Evolutionary conservation across 257 asterid genomes (phyloP), one percentile per base, ranked within the genome.

Genomic region (Solanum sejunctum): DNA sequence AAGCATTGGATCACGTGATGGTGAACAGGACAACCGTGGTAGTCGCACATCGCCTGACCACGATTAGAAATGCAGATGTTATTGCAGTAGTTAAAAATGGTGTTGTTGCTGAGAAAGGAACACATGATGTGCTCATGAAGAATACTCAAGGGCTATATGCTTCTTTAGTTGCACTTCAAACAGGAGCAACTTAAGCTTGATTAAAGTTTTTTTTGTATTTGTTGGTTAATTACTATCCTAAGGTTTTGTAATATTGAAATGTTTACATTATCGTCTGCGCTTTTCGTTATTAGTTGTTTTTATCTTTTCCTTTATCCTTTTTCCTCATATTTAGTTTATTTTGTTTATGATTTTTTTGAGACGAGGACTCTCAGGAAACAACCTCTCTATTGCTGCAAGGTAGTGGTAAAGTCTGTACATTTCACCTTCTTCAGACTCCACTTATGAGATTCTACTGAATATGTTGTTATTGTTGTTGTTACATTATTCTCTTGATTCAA

Each of bases 81-180:
- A 89, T 89, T 71, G 90, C 84, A 45, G 89, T 88, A 16, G 83
- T 91, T 6, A 87, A 86, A 81, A 88, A 91, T 86, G 90, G 93
- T 8, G 85, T 82, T 72, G 80, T 91, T 75, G 88, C 52, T 80
- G 92, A 91, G 85, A 84, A 85, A 39, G 93, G 92, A 15, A 80
- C 81, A n/a, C 93, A 91, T 54, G 89, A 86, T 72, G 39, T 63
- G 47, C 88, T 91, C 0, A 71, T 88, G 88, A 88, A 69, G 6
- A 79, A 85, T 17, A 41, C 21, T 47, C 67, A 64, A 28, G 91
- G 93, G 4, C 55, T 89, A 3, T 91, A 89, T 85, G 91, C 92
- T 17, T 71, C 71, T 55, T 84, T 91, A n/a, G 89, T 89, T 80
- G 88, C 91, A 16, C 69, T 84, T 5, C 87, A 70, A 12, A 60